Percentiles rank a stretch among this genome's conserved stretches.
phyloP scores from a whole-genome alignment of 345 rosid genomes.

The Abelmoschus esculentus region DNA sequence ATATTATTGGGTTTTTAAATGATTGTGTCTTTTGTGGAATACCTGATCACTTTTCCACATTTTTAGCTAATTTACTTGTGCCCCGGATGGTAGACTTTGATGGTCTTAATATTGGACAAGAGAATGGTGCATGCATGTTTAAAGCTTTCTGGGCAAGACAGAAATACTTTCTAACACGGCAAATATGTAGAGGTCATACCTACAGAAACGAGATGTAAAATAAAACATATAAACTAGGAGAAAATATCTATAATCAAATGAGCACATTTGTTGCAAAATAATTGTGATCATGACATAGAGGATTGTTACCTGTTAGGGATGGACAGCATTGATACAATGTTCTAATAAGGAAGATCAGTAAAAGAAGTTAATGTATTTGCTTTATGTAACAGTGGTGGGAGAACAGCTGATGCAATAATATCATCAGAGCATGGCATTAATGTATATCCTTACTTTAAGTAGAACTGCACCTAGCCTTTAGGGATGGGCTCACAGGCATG shows the following conservation, averaged over 20 bases:
- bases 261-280: background rate
- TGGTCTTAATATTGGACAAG: background rate
- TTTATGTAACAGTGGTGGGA: background rate
- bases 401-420: background rate
- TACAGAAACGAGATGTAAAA: too few species aligned
- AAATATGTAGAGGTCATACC: background rate
- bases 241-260: background rate
- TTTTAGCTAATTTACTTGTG: background rate
- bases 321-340: background rate
- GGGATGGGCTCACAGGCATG: background rate
- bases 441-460: background rate
- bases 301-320: background rate
- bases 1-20: background rate
- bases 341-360: background rate
- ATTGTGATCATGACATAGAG: background rate
- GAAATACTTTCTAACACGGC: background rate
- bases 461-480: background rate
- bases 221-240: background rate
- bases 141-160: background rate
- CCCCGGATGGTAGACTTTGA: background rate
- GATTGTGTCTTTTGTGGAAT: background rate
- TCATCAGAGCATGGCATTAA: background rate
- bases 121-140: background rate
- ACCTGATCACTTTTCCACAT: background rate
- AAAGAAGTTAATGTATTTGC: background rate